phyloP scores from a whole-genome alignment of 2,329 filamentous ascomycete genomes.

The Colletotrichum lindemuthianum region DNA sequence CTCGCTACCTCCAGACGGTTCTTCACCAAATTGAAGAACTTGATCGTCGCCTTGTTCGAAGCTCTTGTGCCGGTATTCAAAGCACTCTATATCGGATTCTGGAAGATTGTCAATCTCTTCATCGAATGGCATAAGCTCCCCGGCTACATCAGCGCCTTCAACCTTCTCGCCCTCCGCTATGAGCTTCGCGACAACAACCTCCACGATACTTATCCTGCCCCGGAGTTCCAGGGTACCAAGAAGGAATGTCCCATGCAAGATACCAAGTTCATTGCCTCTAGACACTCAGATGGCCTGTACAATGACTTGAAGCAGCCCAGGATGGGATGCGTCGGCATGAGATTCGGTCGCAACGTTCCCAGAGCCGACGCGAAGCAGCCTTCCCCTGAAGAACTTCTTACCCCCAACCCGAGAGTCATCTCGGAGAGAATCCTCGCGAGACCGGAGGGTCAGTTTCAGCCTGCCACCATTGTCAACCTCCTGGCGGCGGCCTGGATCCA shows the following conservation, averaged over 20 bases:
- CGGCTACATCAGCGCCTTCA: slow-evolving; percentile 50
- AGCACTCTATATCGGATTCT: slow-evolving; percentile 4
- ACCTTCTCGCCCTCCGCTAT: slow-evolving; percentile 46
- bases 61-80: neutral
- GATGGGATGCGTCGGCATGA: slow-evolving; percentile 57
- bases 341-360: slow-evolving; percentile 56
- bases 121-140: slow-evolving; percentile 55
- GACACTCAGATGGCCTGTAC: slow-evolving; percentile 49
- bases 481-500: slow-evolving; percentile 61
- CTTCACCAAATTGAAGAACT: too few relatives aligned
- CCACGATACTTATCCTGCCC: slow-evolving; percentile 54
- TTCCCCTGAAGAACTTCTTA: slow-evolving; percentile 52
- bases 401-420: slow-evolving; percentile 51
- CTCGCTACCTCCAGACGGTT: too few relatives aligned
- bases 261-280: too few relatives aligned
- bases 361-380: slow-evolving; percentile 48
- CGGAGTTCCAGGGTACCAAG: slow-evolving; percentile 37
- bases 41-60: too few relatives aligned
- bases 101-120: slow-evolving; percentile 46
- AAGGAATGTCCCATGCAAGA: too few relatives aligned
- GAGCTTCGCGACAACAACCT: slow-evolving; percentile 56
- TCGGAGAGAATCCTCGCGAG: slow-evolving; percentile 54
- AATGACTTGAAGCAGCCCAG: slow-evolving; percentile 51
- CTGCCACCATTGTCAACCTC: slow-evolving; percentile 56
- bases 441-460: slow-evolving; percentile 50